Conservation (phyloP, 2,329 filamentous ascomycete genomes). For the Exophiala calicioides region DNA sequence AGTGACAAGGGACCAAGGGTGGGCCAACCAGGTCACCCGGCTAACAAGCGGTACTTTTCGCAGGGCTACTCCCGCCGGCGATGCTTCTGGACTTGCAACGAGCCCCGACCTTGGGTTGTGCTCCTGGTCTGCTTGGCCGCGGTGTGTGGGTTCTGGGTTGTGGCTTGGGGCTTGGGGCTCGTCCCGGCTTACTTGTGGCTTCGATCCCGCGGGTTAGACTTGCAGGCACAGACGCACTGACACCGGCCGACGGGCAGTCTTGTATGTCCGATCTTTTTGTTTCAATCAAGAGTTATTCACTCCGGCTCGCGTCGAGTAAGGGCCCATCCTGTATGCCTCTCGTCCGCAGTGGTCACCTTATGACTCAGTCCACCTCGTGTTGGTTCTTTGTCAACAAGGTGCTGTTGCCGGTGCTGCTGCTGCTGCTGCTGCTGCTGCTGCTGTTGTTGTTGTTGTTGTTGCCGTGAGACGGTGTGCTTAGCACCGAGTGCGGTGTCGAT, state of each 20-base stretch:
- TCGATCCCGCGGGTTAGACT: too few relatives aligned
- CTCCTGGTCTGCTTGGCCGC: too few relatives aligned
- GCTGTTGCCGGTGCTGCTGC: conserved; percentile 9
- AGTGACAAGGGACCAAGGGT: conserved; percentile 1
- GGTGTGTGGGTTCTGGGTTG: too few relatives aligned
- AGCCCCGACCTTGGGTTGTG: too few relatives aligned
- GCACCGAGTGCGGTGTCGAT: conserved; percentile 17
- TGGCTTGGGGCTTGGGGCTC: conserved; percentile 25
- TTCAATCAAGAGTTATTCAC: conserved; percentile 9
- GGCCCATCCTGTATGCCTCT: conserved; percentile 13
- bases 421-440: too few relatives aligned
- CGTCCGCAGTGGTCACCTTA: conserved; percentile 13
- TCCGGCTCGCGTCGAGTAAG: conserved; percentile 11
- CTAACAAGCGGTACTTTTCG: too few relatives aligned
- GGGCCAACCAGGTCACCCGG: neutral
- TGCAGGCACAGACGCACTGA: too few relatives aligned
- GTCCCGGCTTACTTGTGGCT: conserved; percentile 16
- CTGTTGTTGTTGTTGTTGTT: too few relatives aligned
- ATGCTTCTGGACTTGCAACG: too few relatives aligned
- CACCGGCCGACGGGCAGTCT: too few relatives aligned
- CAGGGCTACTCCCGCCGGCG: too few relatives aligned
- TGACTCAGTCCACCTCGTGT: conserved; percentile 10
- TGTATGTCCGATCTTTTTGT: conserved; percentile 4
- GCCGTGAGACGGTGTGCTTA: too few relatives aligned
- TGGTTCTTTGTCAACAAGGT: conserved; percentile 6